These are phyloP conservation scores for Passiflora organensis DNA, from an alignment of 345 rosid species.

Conservation along the genomic window DNA sequence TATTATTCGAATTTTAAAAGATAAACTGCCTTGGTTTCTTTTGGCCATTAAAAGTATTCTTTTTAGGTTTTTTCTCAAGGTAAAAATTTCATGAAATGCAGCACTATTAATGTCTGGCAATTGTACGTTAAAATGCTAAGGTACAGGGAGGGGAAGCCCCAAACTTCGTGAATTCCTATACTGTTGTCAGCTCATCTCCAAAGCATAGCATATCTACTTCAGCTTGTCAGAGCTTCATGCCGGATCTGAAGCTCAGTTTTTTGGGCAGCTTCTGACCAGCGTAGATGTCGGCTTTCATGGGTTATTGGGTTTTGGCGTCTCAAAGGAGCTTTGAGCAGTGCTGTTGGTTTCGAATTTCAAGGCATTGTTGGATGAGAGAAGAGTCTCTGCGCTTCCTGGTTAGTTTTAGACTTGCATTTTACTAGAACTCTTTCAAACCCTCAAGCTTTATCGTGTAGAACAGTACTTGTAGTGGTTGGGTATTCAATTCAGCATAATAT, in stretches of 20 bases:
- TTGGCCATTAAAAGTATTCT: too few species aligned
- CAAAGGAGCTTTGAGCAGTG: constrained; percentile 6
- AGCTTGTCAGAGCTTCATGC: constrained; percentile 7
- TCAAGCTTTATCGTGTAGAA: not conserved
- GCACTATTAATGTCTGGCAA: not conserved
- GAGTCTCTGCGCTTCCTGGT: constrained; percentile 8
- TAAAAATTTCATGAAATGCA: too few species aligned
- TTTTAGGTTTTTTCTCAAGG: too few species aligned
- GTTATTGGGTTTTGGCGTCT: not conserved
- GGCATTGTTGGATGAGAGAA: constrained; percentile 4
- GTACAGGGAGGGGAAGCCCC: not conserved
- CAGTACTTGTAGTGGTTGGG: not conserved
- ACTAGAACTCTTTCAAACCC: not conserved
- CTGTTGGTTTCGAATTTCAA: not conserved
- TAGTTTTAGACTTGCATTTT: not conserved
- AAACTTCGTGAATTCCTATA: constrained; percentile 4
- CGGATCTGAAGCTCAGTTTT: constrained; percentile 12
- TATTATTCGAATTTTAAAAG: too few species aligned
- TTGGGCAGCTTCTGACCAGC: not conserved
- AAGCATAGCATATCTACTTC: not conserved
- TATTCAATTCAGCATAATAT: constrained; percentile 2
- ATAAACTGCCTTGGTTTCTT: too few species aligned
- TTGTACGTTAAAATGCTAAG: not conserved
- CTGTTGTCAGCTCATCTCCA: not conserved
- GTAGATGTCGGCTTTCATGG: not conserved